Evolutionary conservation across 148 eudicot species (phyloP).

Genomic region (Chenopodium quinoa): DNA sequence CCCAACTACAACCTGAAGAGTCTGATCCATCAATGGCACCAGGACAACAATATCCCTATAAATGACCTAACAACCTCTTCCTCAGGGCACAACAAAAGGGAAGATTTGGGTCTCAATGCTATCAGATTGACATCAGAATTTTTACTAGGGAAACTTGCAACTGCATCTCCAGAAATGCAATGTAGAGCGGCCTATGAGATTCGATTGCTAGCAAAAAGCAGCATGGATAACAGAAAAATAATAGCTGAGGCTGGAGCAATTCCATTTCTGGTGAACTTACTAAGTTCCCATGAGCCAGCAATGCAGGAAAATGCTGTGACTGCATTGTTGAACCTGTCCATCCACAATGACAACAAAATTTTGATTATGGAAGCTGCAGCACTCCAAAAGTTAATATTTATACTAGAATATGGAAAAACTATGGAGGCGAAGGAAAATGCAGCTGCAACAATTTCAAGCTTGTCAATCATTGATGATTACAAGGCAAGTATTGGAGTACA

Average conservation of each 20-base stretch:
- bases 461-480: slow-evolving; percentile 48
- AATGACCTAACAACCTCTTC: slow-evolving; percentile 29
- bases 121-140: slow-evolving; percentile 52
- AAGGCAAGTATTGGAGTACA: slow-evolving; percentile 49
- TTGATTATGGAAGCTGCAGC: slow-evolving; percentile 53
- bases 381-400: slow-evolving; percentile 35
- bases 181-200: slow-evolving; percentile 58
- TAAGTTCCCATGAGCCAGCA: slow-evolving; percentile 43
- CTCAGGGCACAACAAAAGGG: slow-evolving; percentile 30
- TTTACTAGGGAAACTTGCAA: slow-evolving; percentile 54
- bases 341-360: slow-evolving; percentile 47
- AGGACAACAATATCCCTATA: slow-evolving; percentile 42
- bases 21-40: slow-evolving; percentile 55
- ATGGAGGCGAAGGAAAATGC: slow-evolving; percentile 64
- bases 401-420: slow-evolving; percentile 46
- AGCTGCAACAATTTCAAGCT: slow-evolving; percentile 59
- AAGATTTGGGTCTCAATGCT: slow-evolving; percentile 31
- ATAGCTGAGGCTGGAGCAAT: slow-evolving; percentile 66
- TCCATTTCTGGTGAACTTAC: slow-evolving; percentile 52
- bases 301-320: slow-evolving; percentile 66
- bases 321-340: slow-evolving; percentile 61
- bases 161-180: slow-evolving; percentile 48
- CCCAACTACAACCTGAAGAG: slow-evolving; percentile 56
- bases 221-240: slow-evolving; percentile 49
- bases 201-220: slow-evolving; percentile 62